Evolutionary conservation across 2,329 filamentous ascomycete genomes (phyloP), one percentile per base, ranked within the genome.

Genomic region (Rhynchosporium agropyri): DNA sequence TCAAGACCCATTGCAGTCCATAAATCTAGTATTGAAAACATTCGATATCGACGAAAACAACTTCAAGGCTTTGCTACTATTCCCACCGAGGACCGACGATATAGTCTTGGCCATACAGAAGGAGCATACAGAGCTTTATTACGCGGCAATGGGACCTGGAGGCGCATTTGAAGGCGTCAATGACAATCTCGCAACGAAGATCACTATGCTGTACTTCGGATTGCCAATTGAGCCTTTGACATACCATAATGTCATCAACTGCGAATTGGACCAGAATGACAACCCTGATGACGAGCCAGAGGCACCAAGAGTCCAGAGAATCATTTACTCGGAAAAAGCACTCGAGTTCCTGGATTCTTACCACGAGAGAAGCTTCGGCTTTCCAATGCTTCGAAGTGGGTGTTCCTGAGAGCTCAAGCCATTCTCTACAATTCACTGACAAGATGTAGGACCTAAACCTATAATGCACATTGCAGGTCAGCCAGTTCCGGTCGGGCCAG

Each of bases 121-220:
- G 2, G 36, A 64, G 13, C 55, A 68, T 20, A 59, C 65, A 0
- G 42, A 63, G 28, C 29, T 59, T 12, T 72, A 72, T 55, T 65
- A 67, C 28, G 42, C 45, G 6, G 58, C 58, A 15, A 29, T 64
- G 4, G 10, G 42, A 40, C 51, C 67, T 4, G 49, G 8, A 13
- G 53, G 55, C 15, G 42, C 26, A 2, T 69, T 72, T 42, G 13
- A 63, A 13, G 64, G 65, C 29, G 48, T 59, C 10, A 45, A 63
- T 6, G 66, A 74, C 28, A 74, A 74, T 49, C 49, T 72, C 13
- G 61, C 66, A 6, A 74, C 72, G 6, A 74, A 74, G 58, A 56
- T 74, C 15, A 66, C 71, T 8, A 74, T 74, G 73, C 38, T 71
- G 12, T 59, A 71, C 53, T 74, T 73, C 55, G 73, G 72, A 12